Evolutionary conservation across 192 early-diverging fungal species (phyloP), one percentile per base, ranked within the genome.

Genomic region (Backusella australiensis): DNA sequence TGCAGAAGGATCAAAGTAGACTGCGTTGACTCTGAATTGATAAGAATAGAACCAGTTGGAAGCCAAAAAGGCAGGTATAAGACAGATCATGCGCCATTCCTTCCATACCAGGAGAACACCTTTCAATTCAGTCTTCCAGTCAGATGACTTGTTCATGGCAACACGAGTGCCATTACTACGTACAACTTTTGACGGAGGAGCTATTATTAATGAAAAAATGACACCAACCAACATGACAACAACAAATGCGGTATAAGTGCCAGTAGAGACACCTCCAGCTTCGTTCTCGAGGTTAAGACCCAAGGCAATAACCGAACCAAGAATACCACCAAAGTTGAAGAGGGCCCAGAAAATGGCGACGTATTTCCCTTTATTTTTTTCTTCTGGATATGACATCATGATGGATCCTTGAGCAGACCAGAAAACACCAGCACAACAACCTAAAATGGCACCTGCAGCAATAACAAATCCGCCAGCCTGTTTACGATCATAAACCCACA

Each of bases 341-440:
- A 95, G 91, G 5, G 42, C 42, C 42, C 42, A 44, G 15, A 44
- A 44, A 19, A 44, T 44, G 42, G 42, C 42, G 11, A 96, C 93
- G 78, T 86, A 95, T 78, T 86, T 89, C 26, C 93, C 94, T 82
- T 95, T 95, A 69, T 93, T 86, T 23, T 90, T 84, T 78, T 95
- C 94, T 8, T 87, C 88, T 6, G 95, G 94, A 79, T 95, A 94
- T 71, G 94, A 90, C 79, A 94, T 86, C 91, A 94, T 93, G 77
- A 96, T 92, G 75, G 93, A 85, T 34, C 95, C 90, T 75, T 95
- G 93, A 23, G 91, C 91, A 6, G 93, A 89, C 88, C 89, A 89
- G 14, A 87, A 73, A 70, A 96, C 84, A 68, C 91, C 94, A 4
- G 95, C 95, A 36, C 91, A 91, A n/a, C 91, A 74, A 70, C 95